Conservation (phyloP, 371 early-diverging fungal species). For the Mucor sp. region DNA sequence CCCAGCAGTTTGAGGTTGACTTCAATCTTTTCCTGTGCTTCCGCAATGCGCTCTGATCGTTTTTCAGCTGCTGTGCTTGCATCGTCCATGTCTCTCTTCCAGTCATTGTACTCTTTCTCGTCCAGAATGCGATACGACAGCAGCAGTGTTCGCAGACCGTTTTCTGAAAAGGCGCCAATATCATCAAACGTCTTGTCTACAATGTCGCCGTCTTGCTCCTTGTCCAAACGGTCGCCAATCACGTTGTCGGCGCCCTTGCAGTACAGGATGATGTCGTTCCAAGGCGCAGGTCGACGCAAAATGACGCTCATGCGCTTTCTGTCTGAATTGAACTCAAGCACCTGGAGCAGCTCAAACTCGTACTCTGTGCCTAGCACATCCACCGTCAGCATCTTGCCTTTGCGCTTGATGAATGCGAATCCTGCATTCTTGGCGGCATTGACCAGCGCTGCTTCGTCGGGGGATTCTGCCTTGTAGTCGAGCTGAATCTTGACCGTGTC, state of each 20-base stretch:
- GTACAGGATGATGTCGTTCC: conserved; percentile 81
- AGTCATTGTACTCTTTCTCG: conserved; percentile 68
- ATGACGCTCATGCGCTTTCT: conserved; percentile 97
- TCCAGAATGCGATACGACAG: conserved; percentile 75
- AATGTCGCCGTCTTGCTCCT: conserved; percentile 36
- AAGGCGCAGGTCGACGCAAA: conserved; percentile 72
- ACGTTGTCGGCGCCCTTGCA: conserved; percentile 98
- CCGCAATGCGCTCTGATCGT: conserved; percentile 74
- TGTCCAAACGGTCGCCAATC: conserved; percentile 75
- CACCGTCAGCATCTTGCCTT: conserved; percentile 44
- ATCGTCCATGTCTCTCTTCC: conserved; percentile 65
- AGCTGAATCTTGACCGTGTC: conserved; percentile 34
- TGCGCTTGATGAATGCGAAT: conserved; percentile 70
- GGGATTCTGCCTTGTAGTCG: conserved; percentile 72
- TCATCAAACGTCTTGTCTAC: conserved; percentile 62
- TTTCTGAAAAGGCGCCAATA: conserved; percentile 76
- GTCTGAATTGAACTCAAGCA: conserved; percentile 90
- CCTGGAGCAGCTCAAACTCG: conserved; percentile 73
- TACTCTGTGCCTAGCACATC: conserved; percentile 70
- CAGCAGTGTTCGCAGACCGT: conserved; percentile 90
- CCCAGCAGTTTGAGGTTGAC: conserved; percentile 82
- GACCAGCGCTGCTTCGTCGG: conserved; percentile 89
- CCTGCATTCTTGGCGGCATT: conserved; percentile 86
- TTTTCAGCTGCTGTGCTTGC: conserved; percentile 78
- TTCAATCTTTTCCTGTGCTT: conserved; percentile 80